Evolutionary conservation across 2,329 filamentous ascomycete genomes (phyloP), one percentile per base, ranked within the genome.

Genomic region (Sarocladiaceae sp.): DNA sequence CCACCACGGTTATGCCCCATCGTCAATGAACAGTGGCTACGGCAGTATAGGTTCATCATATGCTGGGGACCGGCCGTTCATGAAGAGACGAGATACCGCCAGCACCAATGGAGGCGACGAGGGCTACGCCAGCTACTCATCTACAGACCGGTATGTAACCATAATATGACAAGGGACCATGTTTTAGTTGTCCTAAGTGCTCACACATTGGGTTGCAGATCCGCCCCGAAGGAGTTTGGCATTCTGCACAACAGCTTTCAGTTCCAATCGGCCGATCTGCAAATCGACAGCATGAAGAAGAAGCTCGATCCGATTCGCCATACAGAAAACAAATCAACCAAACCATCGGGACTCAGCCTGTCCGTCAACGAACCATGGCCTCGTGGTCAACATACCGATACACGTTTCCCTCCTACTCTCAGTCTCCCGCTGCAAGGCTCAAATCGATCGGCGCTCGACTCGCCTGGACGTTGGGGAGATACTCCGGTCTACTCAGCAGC

Each of bases 221-320:
- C n/a, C n/a, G n/a, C n/a, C 31, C 64, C 64, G 1, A 56, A 70
- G 31, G 67, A 69, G n/a, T 76, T 80, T 48, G 76, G 78, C 52
- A 68, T 76, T 52, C 73, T 74, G 55, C 77, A 79, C 58, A 74
- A 71, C 57, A 74, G 71, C 35, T 79, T 72, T 53, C 70, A 76
- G 53, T 76, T 78, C 56, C 68, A 69, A 46, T 70, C 70, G 50
- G 71, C 73, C 58, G 67, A 76, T 40, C 66, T 75, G 13, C 74
- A 81, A 50, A 75, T 77, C 54, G 74, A 70, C 54, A 71, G 67
- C 50, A 72, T 82, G 60, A 74, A 80, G 54, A 78, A 77, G 62
- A 83, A 79, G 64, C 68, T 83, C n/a, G 73, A 81, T 53, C 71
- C 73, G 1, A 64, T 72, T 33, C 69, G 73, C 17, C 29, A 26